These are phyloP conservation scores for Blastocystis sp. DNA, from an alignment of 352 stramenopile genomes.

Conservation along the genomic window DNA sequence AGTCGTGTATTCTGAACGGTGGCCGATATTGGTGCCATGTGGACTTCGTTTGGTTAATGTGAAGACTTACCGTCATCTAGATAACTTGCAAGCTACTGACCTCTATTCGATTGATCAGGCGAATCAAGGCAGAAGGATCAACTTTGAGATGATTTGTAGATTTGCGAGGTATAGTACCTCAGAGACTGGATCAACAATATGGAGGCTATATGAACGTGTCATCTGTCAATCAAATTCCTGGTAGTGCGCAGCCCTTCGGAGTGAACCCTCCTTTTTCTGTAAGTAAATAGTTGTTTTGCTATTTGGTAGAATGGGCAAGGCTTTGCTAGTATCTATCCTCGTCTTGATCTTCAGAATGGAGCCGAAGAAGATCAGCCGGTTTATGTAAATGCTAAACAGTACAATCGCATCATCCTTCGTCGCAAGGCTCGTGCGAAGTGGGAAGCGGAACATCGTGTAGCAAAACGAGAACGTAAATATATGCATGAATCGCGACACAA, in stretches of 20 bases:
- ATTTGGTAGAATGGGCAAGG: neutral
- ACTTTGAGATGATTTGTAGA: neutral
- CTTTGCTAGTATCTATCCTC: constrained; percentile 12
- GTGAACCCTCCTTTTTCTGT: neutral
- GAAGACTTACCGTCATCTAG: neutral
- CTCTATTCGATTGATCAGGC: neutral
- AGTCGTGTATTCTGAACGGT: neutral
- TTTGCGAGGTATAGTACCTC: neutral
- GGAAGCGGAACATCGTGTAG: constrained; percentile 74
- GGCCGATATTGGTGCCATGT: neutral
- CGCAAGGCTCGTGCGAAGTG: constrained; percentile 78
- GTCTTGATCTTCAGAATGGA: neutral
- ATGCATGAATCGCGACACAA: constrained; percentile 78
- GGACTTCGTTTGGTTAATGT: neutral
- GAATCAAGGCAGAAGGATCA: neutral
- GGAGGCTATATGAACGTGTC: constrained; percentile 15
- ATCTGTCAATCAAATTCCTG: neutral
- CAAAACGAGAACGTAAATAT: constrained; percentile 74
- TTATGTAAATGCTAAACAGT: constrained; percentile 83
- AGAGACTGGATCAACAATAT: neutral
- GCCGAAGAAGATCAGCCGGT: constrained; percentile 76
- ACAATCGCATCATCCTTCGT: constrained; percentile 80
- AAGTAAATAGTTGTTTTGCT: neutral
- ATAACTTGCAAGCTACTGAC: neutral
- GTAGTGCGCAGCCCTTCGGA: neutral